A percentile compares a stretch with the other conserved stretches of the same genome.
phyloP scores from a whole-genome alignment of 768 basidiomycete genomes.

The Cytidiella melzeri region DNA sequence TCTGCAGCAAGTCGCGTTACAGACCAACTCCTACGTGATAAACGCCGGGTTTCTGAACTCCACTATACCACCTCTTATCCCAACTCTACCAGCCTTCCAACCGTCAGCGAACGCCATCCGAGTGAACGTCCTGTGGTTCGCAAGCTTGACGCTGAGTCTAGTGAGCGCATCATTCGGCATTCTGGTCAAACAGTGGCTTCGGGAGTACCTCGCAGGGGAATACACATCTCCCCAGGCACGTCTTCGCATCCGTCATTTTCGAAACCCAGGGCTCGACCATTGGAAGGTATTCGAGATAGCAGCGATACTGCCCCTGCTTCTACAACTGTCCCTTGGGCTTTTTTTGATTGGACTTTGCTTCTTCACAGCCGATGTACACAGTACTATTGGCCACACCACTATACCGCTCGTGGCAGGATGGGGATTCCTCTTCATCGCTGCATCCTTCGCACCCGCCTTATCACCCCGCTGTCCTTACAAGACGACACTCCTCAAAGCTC shows the following conservation, averaged over 20 bases:
- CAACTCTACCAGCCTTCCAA: neutral
- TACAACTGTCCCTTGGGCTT: conserved; percentile 15
- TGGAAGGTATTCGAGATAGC: conserved; percentile 20
- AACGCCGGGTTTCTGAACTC: neutral
- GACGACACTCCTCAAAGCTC: neutral
- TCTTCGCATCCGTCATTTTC: conserved; percentile 13
- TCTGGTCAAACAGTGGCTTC: conserved; percentile 21
- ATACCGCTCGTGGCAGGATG: neutral
- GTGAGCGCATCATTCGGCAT: conserved; percentile 18
- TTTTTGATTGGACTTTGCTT: conserved; percentile 16
- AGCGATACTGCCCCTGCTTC: conserved; percentile 16
- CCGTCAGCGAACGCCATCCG: neutral
- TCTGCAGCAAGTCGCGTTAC: neutral
- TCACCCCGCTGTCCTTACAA: neutral
- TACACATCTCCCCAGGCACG: conserved; percentile 8
- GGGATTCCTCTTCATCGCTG: neutral
- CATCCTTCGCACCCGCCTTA: neutral
- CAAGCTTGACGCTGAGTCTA: conserved; percentile 15
- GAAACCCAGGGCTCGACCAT: conserved; percentile 10
- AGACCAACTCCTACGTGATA: neutral
- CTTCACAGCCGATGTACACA: conserved; percentile 7
- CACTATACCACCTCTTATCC: neutral
- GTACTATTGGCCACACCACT: neutral
- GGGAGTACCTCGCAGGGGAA: conserved; percentile 9
- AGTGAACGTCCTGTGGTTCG: conserved; percentile 19